Conservation (phyloP, 192 early-diverging fungal species). For the Coemansia brasiliensis region DNA sequence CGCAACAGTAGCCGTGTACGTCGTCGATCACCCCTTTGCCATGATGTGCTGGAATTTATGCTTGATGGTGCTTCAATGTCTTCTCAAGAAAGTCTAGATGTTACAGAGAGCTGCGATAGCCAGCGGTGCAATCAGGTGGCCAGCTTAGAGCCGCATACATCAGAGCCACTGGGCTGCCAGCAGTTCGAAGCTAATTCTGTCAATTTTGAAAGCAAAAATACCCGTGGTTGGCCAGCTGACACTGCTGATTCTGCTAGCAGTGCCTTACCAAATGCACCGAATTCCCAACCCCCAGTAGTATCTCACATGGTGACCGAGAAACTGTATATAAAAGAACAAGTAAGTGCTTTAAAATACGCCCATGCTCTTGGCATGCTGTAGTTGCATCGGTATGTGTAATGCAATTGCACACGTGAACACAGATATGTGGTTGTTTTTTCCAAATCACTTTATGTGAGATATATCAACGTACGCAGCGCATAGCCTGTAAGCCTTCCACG, state of each 20-base stretch:
- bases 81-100: slow-evolving; percentile 41
- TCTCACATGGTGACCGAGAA: slow-evolving; percentile 1
- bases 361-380: slow-evolving; percentile 9
- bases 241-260: no score
- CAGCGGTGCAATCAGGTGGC: no score
- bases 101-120: no score
- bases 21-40: slow-evolving; percentile 50
- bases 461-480: slow-evolving; percentile 2
- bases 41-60: slow-evolving; percentile 52
- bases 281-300: neutral
- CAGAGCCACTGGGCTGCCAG: no score
- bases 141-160: no score
- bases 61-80: slow-evolving; percentile 42
- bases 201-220: no score
- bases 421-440: neutral
- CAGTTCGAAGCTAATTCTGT: no score
- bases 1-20: slow-evolving; percentile 36
- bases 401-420: neutral
- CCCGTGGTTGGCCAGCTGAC: no score
- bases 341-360: neutral
- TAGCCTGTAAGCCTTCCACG: neutral
- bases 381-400: slow-evolving; percentile 5
- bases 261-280: neutral
- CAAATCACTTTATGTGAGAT: no score
- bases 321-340: slow-evolving; percentile 3